Base-by-base conservation (phyloP, 106 monocot species). In the Iris macrosiphon region DNA sequence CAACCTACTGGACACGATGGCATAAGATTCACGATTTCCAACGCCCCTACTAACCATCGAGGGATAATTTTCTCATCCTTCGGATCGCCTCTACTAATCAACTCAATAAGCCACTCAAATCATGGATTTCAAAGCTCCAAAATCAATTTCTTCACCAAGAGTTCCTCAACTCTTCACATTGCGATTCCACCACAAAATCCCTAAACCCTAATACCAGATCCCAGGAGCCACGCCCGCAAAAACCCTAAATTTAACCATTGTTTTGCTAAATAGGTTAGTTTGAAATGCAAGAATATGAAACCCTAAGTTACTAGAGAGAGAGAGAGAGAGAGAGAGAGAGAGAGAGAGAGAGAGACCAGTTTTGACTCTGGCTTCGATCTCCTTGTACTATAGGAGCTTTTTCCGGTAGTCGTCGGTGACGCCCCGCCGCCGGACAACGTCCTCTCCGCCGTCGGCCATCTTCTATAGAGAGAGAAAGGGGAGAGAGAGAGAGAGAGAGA, bases 331-430 rank as follows among this genome's bases (percentile, higher is more conserved):
- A 7, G 1, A 32, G 19, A 45, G 32, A 42, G 26, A 13, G 7
- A 32, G 16, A 12, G 15, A 46, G 6, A 45, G 40, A 40, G 4
- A 4, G 37, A 40, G n/a, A 63, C 63, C 63, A 37, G 63, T 63
- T 39, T 51, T 23, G 12, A 41, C 63, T 51, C 63, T 38, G 40
- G 63, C 39, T 35, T 63, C 52, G 10, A 50, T 50, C 52, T 63
- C 63, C 63, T 63, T 63, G 40, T 63, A 63, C 28, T 51, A 26
- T 12, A 63, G 63, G 14, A 63, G 63, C 63, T 63, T 63, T 27
- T 63, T 63, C 4, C 63, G 37, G 46, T 63, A 63, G 18, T 63
- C 63, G 23, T 34, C 51, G 7, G 30, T 39, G 28, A 52, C 63
- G 40, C 17, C 30, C 9, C 63, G 63, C 33, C 63, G 63, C 26